Conservation (phyloP, 257 asterid genomes). For the Salvia miltiorrhiza region DNA sequence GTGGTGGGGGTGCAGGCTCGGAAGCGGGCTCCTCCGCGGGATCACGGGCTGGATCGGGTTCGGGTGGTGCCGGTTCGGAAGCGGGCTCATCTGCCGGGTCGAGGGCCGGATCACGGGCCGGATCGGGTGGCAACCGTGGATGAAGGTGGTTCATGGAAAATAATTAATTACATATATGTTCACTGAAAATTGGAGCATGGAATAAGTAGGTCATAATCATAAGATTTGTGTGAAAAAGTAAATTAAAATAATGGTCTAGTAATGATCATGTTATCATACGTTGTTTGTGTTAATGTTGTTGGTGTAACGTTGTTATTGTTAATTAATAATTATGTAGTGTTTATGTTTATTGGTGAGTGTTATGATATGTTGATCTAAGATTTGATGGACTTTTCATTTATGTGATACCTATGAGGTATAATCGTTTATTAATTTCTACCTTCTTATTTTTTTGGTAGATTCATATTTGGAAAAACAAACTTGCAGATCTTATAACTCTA, state of each 20-base stretch:
- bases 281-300: background rate
- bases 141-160: background rate
- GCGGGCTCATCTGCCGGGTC: constrained; percentile 40
- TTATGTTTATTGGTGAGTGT: too few species aligned
- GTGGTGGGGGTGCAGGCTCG: constrained; percentile 47
- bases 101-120: constrained; percentile 31
- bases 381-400: too few species aligned
- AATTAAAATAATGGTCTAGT: background rate
- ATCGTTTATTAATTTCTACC: too few species aligned
- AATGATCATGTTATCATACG: background rate
- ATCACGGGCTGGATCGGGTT: constrained; percentile 62
- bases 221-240: background rate
- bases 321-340: too few species aligned
- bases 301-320: too few species aligned
- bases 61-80: constrained; percentile 33
- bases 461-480: too few species aligned
- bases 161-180: background rate
- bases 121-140: constrained; percentile 16
- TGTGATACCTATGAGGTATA: too few species aligned
- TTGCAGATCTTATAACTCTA: too few species aligned
- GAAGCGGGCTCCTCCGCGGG: constrained; percentile 72
- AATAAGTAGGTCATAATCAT: background rate
- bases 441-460: too few species aligned
- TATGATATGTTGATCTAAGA: too few species aligned
- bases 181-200: background rate